A percentile compares a stretch with the other conserved stretches of the same genome.
Conservation (phyloP, 345 rosid genomes). For the Iberis pinnata region DNA sequence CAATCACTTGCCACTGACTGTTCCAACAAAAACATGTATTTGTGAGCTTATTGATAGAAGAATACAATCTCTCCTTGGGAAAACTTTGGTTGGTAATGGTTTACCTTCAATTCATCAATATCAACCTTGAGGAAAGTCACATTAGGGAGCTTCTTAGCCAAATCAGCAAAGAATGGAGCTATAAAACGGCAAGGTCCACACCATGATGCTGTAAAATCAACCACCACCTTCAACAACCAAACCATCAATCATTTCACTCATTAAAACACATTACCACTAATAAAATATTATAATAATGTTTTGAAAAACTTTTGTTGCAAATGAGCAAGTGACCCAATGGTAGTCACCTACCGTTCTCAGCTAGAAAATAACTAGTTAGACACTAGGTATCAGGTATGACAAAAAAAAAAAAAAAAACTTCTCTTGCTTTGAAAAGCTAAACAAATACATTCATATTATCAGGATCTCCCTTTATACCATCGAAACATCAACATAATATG, state of each 20-base stretch:
- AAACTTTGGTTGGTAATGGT: neutral
- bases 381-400: no score
- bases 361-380: no score
- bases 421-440: no score
- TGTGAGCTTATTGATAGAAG: neutral
- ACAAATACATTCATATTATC: no score
- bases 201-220: constrained; percentile 83
- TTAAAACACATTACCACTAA: no score
- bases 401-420: no score
- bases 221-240: constrained; percentile 48
- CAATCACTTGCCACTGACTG: constrained; percentile 62
- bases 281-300: no score
- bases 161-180: constrained; percentile 57
- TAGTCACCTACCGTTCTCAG: no score
- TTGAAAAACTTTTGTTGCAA: no score
- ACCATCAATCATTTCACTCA: neutral
- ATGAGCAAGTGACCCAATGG: no score
- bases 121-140: constrained; percentile 68
- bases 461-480: neutral
- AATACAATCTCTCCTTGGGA: neutral
- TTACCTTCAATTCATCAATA: constrained; percentile 67
- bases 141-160: constrained; percentile 54
- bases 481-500: constrained; percentile 1
- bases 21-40: constrained; percentile 5
- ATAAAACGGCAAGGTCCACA: constrained; percentile 75